Base-by-base conservation (phyloP, 2,329 filamentous ascomycete species). In the Ilyonectria robusta region DNA sequence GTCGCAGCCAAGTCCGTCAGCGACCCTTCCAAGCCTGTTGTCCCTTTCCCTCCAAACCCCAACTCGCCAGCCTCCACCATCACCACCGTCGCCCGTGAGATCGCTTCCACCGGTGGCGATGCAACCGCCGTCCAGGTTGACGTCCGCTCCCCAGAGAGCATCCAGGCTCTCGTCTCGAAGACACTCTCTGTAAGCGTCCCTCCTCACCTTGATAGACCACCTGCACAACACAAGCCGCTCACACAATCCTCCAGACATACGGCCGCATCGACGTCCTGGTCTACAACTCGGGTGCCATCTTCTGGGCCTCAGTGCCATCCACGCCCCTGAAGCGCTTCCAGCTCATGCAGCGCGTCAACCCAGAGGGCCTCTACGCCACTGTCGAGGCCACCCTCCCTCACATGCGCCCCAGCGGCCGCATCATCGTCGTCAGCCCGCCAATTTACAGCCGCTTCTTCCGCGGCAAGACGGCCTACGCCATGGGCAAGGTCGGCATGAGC, bases 251-350 rank as follows among this genome's bases (percentile, higher is more conserved):
- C 19, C 11, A 88, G 74, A 83, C 79, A 5, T 91, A 92, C 73
- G 85, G 86, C 48, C 87, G 87, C 23, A 83, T 97, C 4, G 93
- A 96, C 77, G 91, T 92, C 0, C 81, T 97, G 2, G 80, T 96
- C 55, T 97, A 97, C 84, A 97, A 96, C 78, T 91, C 91, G 0
- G 94, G 94, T 46, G 94, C 94, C 3, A 94, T 97, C 71, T 96
- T 92, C 91, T 95, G 93, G 93, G 88, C 91, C 0, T 87, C 91
- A 1, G 89, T 97, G 0, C 87, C 90, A 58, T 87, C 90, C 53
- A 95, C 93, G 0, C 91, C 92, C 0, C 83, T 92, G 70, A 92
- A 92, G 79, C 87, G 93, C n/a, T 95, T 94, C 81, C 89, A 90
- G 78, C 87, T 92, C 71, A 93, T 95, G 91, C 92, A 94, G 80